phyloP scores from a whole-genome alignment of 1,139 yeast genomes.

The Pichia sp. region DNA sequence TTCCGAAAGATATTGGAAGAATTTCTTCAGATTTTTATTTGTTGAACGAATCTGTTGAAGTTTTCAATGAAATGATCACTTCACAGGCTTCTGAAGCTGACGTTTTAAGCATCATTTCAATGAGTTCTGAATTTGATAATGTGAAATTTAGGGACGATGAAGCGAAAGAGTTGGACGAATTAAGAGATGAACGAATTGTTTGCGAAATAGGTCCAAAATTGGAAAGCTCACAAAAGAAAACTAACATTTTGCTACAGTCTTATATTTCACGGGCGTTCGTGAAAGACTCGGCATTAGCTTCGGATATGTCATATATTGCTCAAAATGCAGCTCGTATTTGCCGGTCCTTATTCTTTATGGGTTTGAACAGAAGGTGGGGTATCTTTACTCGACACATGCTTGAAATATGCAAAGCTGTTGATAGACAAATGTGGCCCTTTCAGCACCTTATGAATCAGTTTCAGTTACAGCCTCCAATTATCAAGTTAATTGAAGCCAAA shows the following conservation, averaged over 20 bases:
- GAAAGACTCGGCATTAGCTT: conserved; percentile 73
- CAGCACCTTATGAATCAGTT: conserved; percentile 90
- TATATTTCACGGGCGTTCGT: conserved; percentile 73
- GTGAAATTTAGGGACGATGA: conserved; percentile 90
- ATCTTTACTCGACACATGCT: conserved; percentile 67
- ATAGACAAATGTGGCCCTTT: conserved; percentile 80
- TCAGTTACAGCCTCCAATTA: conserved; percentile 65
- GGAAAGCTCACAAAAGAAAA: conserved; percentile 78
- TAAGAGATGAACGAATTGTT: conserved; percentile 60
- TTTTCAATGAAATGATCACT: conserved; percentile 78
- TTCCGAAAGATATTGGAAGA: conserved; percentile 87
- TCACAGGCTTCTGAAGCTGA: conserved; percentile 92
- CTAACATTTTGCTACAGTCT: conserved; percentile 83
- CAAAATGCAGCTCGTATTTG: conserved; percentile 93
- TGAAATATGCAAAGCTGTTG: conserved; percentile 81
- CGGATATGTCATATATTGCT: conserved; percentile 91
- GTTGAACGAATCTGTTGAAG: conserved; percentile 78
- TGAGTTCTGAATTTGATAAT: conserved; percentile 92
- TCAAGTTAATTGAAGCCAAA: conserved; percentile 58
- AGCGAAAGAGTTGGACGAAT: conserved; percentile 58
- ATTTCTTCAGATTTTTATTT: conserved; percentile 92
- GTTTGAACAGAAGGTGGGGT: conserved; percentile 90
- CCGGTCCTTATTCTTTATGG: conserved; percentile 82
- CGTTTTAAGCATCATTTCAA: conserved; percentile 79
- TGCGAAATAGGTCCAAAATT: conserved; percentile 81